Conservation (phyloP, 2,329 filamentous ascomycete species). For the Capronia epimyces region DNA sequence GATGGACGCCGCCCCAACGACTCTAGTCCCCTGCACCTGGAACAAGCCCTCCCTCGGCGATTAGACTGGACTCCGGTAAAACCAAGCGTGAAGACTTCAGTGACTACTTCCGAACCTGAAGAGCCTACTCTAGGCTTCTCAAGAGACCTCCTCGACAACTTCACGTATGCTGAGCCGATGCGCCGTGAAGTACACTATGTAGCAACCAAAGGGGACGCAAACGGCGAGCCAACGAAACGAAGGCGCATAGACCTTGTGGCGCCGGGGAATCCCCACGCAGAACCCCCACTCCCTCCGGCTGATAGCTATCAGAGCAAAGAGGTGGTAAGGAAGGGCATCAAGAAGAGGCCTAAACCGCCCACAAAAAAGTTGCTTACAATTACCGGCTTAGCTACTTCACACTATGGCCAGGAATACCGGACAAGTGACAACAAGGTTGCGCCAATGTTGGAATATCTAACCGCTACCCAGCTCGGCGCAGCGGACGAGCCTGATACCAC, state of each 20-base stretch:
- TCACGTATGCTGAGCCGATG: conserved; percentile 4
- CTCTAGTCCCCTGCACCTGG: conserved; percentile 32
- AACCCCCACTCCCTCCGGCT: conserved; percentile 2
- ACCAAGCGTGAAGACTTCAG: background rate
- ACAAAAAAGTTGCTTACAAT: conserved; percentile 72
- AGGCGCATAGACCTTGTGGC: conserved; percentile 18
- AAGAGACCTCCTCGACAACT: conserved; percentile 8
- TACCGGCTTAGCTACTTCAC: conserved; percentile 69
- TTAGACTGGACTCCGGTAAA: conserved; percentile 64
- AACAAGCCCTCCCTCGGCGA: conserved; percentile 51
- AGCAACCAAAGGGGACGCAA: conserved; percentile 1
- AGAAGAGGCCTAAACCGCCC: conserved; percentile 45
- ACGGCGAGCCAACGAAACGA: conserved; percentile 10
- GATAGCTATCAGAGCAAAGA: background rate
- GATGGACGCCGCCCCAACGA: background rate
- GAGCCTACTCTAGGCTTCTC: conserved; percentile 1
- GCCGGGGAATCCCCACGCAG: background rate
- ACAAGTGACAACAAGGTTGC: conserved; percentile 23
- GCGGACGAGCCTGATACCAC: background rate
- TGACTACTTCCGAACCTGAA: background rate
- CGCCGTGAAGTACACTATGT: background rate
- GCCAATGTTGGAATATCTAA: conserved; percentile 48
- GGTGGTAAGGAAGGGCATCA: background rate
- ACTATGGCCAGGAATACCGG: conserved; percentile 49
- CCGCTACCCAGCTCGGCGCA: conserved; percentile 27